These are phyloP conservation scores for Prunus dulcis DNA, from an alignment of 306 rosid genomes.

Conservation along the genomic window DNA sequence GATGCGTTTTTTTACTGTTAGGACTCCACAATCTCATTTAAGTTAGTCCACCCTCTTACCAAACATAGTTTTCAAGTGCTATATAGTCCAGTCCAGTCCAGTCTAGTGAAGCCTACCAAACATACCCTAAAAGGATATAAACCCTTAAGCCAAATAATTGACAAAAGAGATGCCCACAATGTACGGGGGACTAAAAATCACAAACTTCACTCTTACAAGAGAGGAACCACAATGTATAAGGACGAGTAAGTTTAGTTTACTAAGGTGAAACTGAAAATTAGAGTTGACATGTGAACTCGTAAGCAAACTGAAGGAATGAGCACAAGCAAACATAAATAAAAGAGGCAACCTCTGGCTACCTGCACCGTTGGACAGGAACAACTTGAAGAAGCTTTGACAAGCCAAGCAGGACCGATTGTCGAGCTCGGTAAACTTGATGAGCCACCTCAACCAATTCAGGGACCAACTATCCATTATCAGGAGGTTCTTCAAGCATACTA, in stretches of 20 bases:
- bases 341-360: not conserved
- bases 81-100: no score
- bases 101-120: no score
- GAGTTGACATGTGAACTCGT: not conserved
- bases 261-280: not conserved
- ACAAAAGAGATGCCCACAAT: no score
- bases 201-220: not conserved
- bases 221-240: not conserved
- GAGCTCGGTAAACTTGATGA: conserved; percentile 57
- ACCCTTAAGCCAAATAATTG: not conserved
- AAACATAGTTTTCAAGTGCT: no score
- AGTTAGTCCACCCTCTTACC: no score
- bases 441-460: conserved; percentile 71
- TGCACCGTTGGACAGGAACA: no score
- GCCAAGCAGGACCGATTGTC: no score
- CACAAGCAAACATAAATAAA: not conserved
- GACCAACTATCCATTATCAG: conserved; percentile 70
- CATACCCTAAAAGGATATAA: no score
- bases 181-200: no score
- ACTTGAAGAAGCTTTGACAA: no score
- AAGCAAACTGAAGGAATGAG: not conserved
- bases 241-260: not conserved
- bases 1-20: no score
- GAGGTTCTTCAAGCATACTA: conserved; percentile 56
- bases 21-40: no score